Conservation (phyloP, 2,329 filamentous ascomycete genomes). For the Tetracladium maxilliforme region DNA sequence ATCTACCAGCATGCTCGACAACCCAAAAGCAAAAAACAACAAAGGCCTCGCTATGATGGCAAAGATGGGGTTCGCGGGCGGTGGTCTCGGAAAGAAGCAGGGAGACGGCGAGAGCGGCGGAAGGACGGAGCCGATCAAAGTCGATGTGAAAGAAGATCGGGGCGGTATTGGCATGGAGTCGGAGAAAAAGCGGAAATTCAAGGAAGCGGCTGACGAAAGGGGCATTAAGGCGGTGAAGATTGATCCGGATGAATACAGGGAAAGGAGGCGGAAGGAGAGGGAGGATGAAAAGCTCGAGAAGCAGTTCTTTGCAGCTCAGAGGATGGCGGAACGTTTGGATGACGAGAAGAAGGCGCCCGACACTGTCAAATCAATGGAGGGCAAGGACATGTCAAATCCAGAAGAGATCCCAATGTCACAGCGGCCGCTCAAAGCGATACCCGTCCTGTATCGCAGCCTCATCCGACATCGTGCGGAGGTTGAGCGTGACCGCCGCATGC, state of each 20-base stretch:
- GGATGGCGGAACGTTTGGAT: slow-evolving; percentile 62
- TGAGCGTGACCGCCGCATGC: slow-evolving; percentile 51
- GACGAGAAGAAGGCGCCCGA: slow-evolving; percentile 11
- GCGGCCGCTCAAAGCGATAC: slow-evolving; percentile 49
- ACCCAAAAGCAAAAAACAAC: slow-evolving; percentile 40
- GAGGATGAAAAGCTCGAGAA: slow-evolving; percentile 55
- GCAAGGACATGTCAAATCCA: slow-evolving; percentile 3
- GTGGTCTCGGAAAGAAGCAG: slow-evolving; percentile 52
- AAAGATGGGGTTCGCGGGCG: slow-evolving; percentile 79
- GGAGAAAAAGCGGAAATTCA: slow-evolving; percentile 65
- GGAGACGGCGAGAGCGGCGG: slow-evolving; percentile 10
- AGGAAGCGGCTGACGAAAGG: slow-evolving; percentile 45
- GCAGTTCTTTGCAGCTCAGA: slow-evolving; percentile 64
- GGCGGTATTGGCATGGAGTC: slow-evolving; percentile 74
- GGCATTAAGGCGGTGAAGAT: slow-evolving; percentile 45
- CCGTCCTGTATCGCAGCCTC: slow-evolving; percentile 67
- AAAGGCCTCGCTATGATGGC: slow-evolving; percentile 96
- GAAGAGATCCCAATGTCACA: slow-evolving; percentile 17
- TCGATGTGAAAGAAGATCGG: slow-evolving; percentile 64
- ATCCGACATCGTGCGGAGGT: slow-evolving; percentile 54
- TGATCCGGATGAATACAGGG: slow-evolving; percentile 58
- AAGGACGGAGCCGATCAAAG: slow-evolving; percentile 55
- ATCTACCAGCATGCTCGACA: slow-evolving; percentile 54
- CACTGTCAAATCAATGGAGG: slow-evolving; percentile 7
- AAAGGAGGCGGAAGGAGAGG: slow-evolving; percentile 54